Conservation (phyloP, 352 stramenopile genomes). For the Hyaloperonospora arabidopsidis region DNA sequence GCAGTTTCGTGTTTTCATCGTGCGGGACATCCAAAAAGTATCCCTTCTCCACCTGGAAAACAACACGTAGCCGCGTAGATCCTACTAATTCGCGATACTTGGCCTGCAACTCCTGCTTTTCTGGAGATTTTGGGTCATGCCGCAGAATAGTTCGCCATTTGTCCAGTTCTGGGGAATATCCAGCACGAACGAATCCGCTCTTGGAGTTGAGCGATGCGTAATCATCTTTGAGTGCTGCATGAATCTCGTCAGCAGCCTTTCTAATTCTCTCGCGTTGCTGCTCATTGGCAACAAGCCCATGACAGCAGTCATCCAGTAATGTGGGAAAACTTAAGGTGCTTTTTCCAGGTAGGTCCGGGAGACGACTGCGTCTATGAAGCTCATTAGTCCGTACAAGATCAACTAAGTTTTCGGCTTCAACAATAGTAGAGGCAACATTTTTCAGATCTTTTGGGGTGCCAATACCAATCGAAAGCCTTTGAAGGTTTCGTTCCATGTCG, state of each 20-base stretch:
- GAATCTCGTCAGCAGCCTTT: constrained; percentile 33
- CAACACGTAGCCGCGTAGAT: constrained; percentile 49
- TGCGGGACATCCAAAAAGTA: constrained; percentile 64
- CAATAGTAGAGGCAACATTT: constrained; percentile 50
- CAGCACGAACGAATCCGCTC: constrained; percentile 43
- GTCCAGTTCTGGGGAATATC: constrained; percentile 55
- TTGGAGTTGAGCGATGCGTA: constrained; percentile 52
- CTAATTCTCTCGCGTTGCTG: constrained; percentile 17
- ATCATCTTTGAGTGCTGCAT: constrained; percentile 55
- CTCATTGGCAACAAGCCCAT: constrained; percentile 14
- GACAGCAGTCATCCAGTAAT: constrained; percentile 25
- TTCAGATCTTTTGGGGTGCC: constrained; percentile 68
- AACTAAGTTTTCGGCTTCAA: constrained; percentile 38
- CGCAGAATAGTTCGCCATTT: constrained; percentile 46
- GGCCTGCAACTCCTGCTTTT: constrained; percentile 39
- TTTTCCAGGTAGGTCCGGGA: constrained; percentile 24
- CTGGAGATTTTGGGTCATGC: constrained; percentile 32
- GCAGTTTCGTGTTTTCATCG: constrained; percentile 44
- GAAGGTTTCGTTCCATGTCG: constrained; percentile 66
- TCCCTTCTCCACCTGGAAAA: constrained; percentile 53
- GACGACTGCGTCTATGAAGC: constrained; percentile 11
- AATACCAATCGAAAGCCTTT: constrained; percentile 47
- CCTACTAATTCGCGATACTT: constrained; percentile 53
- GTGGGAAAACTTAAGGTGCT: constrained; percentile 19
- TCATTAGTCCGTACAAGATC: constrained; percentile 28